A percentile compares a stretch with the other conserved stretches of the same genome.
These are phyloP conservation scores for Amphichorda felina DNA, from an alignment of 2,329 filamentous ascomycete genomes.

Conservation along the genomic window DNA sequence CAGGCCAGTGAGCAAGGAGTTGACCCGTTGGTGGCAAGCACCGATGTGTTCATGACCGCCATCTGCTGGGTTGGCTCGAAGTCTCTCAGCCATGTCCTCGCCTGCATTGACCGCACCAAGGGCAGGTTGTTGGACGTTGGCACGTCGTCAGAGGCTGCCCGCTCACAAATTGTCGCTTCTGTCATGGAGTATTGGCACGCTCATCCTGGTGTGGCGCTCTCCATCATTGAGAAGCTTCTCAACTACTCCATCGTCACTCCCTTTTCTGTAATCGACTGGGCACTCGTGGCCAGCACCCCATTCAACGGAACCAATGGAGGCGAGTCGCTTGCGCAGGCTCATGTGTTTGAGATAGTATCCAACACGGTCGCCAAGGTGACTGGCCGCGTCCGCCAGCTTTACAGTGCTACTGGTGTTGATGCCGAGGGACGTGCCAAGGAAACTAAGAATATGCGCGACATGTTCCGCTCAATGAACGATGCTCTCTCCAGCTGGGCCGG, in stretches of 20 bases:
- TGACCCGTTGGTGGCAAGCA: slow-evolving; percentile 75
- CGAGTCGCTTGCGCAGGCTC: slow-evolving; percentile 56
- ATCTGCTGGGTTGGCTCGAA: slow-evolving; percentile 93
- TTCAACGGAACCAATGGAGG: slow-evolving; percentile 40
- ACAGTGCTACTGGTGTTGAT: slow-evolving; percentile 43
- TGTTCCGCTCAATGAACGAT: slow-evolving; percentile 76
- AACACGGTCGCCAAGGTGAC: slow-evolving; percentile 87
- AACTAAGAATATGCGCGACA: slow-evolving; percentile 59
- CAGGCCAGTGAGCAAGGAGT: slow-evolving; percentile 59
- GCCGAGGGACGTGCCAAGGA: slow-evolving; percentile 57
- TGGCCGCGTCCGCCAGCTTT: slow-evolving; percentile 71
- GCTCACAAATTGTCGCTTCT: slow-evolving; percentile 78
- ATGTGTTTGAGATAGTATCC: slow-evolving; percentile 82
- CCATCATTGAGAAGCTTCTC: slow-evolving; percentile 90
- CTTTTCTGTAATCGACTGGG: slow-evolving; percentile 79
- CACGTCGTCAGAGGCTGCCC: slow-evolving; percentile 59
- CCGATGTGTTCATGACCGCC: slow-evolving; percentile 85
- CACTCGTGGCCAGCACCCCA: slow-evolving; percentile 49
- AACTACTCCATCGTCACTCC: slow-evolving; percentile 95
- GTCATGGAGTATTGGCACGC: slow-evolving; percentile 90
- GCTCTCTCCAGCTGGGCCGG: slow-evolving; percentile 59
- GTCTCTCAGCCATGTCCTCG: slow-evolving; percentile 89
- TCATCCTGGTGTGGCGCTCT: slow-evolving; percentile 83
- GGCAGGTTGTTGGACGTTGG: slow-evolving; percentile 75
- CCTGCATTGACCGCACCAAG: slow-evolving; percentile 91